These are phyloP conservation scores for Endogone sp. DNA, from an alignment of 192 early-diverging fungal species.

Conservation along the genomic window DNA sequence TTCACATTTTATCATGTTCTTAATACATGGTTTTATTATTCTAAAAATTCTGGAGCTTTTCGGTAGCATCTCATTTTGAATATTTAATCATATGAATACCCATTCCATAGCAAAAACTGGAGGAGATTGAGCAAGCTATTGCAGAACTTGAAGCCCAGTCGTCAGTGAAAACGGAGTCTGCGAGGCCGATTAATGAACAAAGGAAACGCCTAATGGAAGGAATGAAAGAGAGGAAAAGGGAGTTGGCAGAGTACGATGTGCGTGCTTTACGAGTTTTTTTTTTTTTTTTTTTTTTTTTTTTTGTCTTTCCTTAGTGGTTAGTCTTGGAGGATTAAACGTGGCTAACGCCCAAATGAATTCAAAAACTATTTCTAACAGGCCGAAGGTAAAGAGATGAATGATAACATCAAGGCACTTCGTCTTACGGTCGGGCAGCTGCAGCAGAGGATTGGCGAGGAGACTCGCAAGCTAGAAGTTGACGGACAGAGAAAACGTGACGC, in stretches of 20 bases:
- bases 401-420: constrained; percentile 30
- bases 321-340: constrained; percentile 11
- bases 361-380: neutral
- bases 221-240: constrained; percentile 44
- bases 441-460: constrained; percentile 47
- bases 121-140: constrained; percentile 28
- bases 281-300: too few species aligned
- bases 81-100: too few species aligned
- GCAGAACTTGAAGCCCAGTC: constrained; percentile 27
- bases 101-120: constrained; percentile 18
- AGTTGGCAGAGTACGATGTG: constrained; percentile 31
- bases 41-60: too few species aligned
- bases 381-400: constrained; percentile 41
- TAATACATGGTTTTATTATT: too few species aligned
- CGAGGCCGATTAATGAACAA: constrained; percentile 41
- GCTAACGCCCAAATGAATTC: neutral
- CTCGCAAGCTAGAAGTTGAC: constrained; percentile 19
- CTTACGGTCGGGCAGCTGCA: constrained; percentile 37
- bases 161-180: constrained; percentile 30
- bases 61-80: too few species aligned
- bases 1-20: neutral
- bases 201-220: constrained; percentile 34
- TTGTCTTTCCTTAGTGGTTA: too few species aligned
- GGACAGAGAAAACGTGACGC: constrained; percentile 27
- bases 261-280: neutral